phyloP scores from a whole-genome alignment of 306 rosid genomes.

The Acacia confusa region DNA sequence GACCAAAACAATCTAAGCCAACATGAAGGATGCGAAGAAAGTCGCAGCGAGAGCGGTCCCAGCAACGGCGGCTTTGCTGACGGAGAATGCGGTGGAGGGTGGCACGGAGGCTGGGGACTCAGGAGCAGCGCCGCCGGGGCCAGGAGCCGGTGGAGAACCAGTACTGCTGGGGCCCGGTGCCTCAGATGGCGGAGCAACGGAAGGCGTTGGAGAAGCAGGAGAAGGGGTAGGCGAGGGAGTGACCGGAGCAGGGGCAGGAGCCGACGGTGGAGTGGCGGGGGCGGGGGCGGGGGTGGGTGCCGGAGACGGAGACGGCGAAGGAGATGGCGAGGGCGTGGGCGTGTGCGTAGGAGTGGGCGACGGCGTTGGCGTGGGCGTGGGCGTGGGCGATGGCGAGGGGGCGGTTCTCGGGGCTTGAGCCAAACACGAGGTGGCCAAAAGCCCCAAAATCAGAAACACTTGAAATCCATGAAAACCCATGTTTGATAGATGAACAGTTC shows the following conservation, averaged over 20 bases:
- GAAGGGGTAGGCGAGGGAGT: slow-evolving; percentile 28
- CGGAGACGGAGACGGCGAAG: slow-evolving; percentile 23
- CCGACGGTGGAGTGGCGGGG: slow-evolving; percentile 1
- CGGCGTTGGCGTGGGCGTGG: neutral
- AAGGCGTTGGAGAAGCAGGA: slow-evolving; percentile 31
- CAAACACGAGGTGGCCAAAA: slow-evolving; percentile 62
- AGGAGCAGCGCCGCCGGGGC: slow-evolving; percentile 30
- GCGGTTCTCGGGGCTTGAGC: slow-evolving; percentile 74
- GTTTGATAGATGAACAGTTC: neutral
- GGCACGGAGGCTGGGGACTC: slow-evolving; percentile 12
- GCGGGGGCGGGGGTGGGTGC: slow-evolving; percentile 28
- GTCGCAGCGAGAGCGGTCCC: slow-evolving; percentile 67
- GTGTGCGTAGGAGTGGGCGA: neutral
- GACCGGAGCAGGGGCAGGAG: slow-evolving; percentile 35
- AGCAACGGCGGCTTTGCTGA: slow-evolving; percentile 46
- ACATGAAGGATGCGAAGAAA: slow-evolving; percentile 57
- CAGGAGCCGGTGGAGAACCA: slow-evolving; percentile 25
- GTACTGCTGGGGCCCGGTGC: slow-evolving; percentile 16
- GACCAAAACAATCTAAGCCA: slow-evolving; percentile 45
- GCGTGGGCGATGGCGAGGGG: slow-evolving; percentile 51
- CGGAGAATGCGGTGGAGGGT: slow-evolving; percentile 46
- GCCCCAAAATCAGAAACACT: slow-evolving; percentile 53
- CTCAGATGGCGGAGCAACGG: slow-evolving; percentile 18
- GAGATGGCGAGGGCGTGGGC: slow-evolving; percentile 25
- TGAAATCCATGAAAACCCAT: slow-evolving; percentile 53